Conservation (phyloP, 768 basidiomycete species). For the Epithele typhae region DNA sequence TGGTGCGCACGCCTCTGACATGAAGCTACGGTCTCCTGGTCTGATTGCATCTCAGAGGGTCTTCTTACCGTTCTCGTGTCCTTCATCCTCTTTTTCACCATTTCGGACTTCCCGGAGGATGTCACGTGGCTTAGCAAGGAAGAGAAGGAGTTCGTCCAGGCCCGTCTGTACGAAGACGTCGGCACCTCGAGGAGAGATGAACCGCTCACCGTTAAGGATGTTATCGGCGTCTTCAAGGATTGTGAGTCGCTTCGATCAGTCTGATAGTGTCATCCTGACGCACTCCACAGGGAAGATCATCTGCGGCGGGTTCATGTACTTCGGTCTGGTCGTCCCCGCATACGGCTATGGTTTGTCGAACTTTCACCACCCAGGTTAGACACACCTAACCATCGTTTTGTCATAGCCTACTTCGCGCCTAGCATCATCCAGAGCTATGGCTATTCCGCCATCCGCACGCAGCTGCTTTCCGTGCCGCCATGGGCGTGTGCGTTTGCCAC, state of each 20-base stretch:
- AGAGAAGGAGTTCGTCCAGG: conserved; percentile 28
- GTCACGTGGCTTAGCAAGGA: conserved; percentile 29
- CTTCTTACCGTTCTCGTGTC: conserved; percentile 31
- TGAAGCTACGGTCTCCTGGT: neutral
- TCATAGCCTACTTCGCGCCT: conserved; percentile 21
- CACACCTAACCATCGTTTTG: neutral
- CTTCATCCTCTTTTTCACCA: conserved; percentile 27
- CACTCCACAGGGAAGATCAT: conserved; percentile 21
- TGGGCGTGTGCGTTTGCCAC: conserved; percentile 24
- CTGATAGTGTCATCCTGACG: no score
- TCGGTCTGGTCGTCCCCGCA: conserved; percentile 26
- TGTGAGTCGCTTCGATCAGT: conserved; percentile 14
- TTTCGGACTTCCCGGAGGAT: conserved; percentile 30
- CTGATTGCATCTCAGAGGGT: conserved; percentile 25
- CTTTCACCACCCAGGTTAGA: no score
- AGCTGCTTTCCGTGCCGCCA: conserved; percentile 28
- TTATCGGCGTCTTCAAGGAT: conserved; percentile 24
- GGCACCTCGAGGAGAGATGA: conserved; percentile 23
- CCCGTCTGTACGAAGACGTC: conserved; percentile 25
- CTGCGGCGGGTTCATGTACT: conserved; percentile 29
- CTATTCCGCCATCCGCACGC: conserved; percentile 21
- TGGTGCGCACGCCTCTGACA: conserved; percentile 13
- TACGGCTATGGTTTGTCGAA: conserved; percentile 26
- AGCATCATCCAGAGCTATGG: conserved; percentile 21
- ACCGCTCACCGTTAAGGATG: conserved; percentile 16